Base-by-base conservation (phyloP, 345 rosid species). In the Lepidium sativum region DNA sequence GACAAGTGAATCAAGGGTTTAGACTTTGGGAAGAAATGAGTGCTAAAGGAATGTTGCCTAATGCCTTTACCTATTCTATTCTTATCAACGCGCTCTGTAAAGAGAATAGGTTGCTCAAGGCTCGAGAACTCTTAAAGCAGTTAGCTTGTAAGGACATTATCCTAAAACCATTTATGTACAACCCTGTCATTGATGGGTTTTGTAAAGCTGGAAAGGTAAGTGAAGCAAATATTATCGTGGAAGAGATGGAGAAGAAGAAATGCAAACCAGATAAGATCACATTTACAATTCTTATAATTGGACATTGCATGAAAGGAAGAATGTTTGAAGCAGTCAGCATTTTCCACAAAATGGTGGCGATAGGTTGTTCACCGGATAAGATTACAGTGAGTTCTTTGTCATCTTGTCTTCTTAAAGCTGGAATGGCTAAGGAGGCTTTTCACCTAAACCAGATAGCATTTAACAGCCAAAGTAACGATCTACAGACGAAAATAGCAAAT, bases 291-390 rank as follows among this genome's bases (percentile, higher is more conserved):
- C 89, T 92, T 52, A 87, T 92, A 52, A 81, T 92, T 16, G 98
- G 97, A 52, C 88, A 92, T 74, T 89, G 95, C 68, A 80, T 89
- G 96, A 89, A 87, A 75, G 97, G 98, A 43, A 85, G 92, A 72
- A 82, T 87, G 96, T 56, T 49, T 44, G 96, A 89, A 74, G 98
- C 97, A 65, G 73, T 87, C 68, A 65, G 76, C 64, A 84, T 89
- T 70, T 89, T 82, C 62, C 71, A 84, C 67, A 85, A 81, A 76
- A 92, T 89, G 98, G 44, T 87, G 56, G 74, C 77, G 10, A 66
- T 83, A 54, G 92, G 97, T 60, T 92, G 97, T 71, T 54, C 78
- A 27, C 98, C 97, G 2, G 98, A 92, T 74, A 64, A 48, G 57
- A 72, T 89, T 35, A 78, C 94, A 0, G 67, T 87, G 20, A 79